phyloP scores from a whole-genome alignment of 805 yeast genomes.

The Lipomyces orientalis region DNA sequence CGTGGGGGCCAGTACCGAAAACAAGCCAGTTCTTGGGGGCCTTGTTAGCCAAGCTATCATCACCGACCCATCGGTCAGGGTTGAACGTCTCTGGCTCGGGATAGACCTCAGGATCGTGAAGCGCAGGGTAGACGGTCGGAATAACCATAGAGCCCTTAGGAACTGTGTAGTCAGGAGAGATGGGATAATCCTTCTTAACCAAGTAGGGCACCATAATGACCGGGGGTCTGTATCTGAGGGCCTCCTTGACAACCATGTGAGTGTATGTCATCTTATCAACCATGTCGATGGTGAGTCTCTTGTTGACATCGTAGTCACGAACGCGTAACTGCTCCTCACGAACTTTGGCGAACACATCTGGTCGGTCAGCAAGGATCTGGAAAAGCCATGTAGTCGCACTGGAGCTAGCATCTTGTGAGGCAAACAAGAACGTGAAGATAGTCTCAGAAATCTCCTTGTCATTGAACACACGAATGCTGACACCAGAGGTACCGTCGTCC shows the following conservation, averaged over 20 bases:
- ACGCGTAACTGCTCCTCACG: constrained; percentile 90
- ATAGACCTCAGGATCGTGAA: constrained; percentile 97
- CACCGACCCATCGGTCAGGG: constrained; percentile 91
- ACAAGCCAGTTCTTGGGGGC: constrained; percentile 84
- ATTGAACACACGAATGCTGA: constrained; percentile 76
- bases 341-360: constrained; percentile 82
- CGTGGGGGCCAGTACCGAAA: constrained; percentile 96
- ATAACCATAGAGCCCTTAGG: constrained; percentile 98
- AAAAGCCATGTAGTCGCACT: constrained; percentile 98
- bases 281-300: constrained; percentile 68
- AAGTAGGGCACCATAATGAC: constrained; percentile 98
- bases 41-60: constrained; percentile 73
- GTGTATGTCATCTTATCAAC: constrained; percentile 90
- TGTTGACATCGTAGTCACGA: constrained; percentile 74
- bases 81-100: constrained; percentile 91
- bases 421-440: constrained; percentile 93
- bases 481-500: constrained; percentile 55
- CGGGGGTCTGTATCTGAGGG: constrained; percentile 95
- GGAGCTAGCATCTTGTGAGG: constrained; percentile 97
- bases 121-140: constrained; percentile 92
- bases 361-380: constrained; percentile 94
- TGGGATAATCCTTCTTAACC: constrained; percentile 84
- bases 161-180: constrained; percentile 80
- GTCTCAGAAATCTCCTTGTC: constrained; percentile 95
- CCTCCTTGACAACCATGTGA: constrained; percentile 86